Evolutionary conservation across 148 eudicot genomes (phyloP).

Genomic region (Polygonum aviculare): DNA sequence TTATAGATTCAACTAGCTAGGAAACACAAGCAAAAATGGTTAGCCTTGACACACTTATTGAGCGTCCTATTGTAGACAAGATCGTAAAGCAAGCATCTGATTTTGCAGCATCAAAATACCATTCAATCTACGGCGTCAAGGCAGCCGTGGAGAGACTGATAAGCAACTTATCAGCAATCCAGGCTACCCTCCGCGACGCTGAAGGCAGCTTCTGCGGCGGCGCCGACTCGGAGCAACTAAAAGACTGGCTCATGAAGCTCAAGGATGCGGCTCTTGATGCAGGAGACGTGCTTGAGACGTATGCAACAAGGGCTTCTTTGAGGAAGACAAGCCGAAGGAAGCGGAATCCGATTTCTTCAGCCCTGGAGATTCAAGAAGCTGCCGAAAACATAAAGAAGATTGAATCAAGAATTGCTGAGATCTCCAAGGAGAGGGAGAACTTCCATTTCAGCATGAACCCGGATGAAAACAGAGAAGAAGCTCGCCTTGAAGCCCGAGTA

Average conservation of each 20-base stretch:
- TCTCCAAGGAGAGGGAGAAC: conserved; percentile 8
- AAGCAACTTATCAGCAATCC: conserved; percentile 12
- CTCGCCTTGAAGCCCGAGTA: not conserved
- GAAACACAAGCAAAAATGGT: not conserved
- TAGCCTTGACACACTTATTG: conserved; percentile 7
- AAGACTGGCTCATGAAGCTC: conserved; percentile 24
- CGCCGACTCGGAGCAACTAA: not conserved
- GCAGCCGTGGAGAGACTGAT: conserved; percentile 10
- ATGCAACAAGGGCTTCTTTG: conserved; percentile 18
- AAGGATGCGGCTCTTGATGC: conserved; percentile 24
- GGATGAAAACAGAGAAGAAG: not conserved
- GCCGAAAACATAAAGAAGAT: conserved; percentile 13
- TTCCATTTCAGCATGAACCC: conserved; percentile 9
- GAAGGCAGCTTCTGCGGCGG: conserved; percentile 9
- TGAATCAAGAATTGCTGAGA: conserved; percentile 6
- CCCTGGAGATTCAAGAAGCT: not conserved
- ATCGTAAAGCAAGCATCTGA: not conserved
- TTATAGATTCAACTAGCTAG: too few relatives aligned
- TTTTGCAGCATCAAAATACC: conserved; percentile 6
- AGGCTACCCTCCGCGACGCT: conserved; percentile 17
- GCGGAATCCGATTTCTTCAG: conserved; percentile 1
- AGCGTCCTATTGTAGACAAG: conserved; percentile 1
- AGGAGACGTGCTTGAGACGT: conserved; percentile 18
- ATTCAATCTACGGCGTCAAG: conserved; percentile 16
- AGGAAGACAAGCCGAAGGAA: conserved; percentile 3